These are phyloP conservation scores for Pogostemon cablin DNA, from an alignment of 257 asterid genomes.

Conservation along the genomic window DNA sequence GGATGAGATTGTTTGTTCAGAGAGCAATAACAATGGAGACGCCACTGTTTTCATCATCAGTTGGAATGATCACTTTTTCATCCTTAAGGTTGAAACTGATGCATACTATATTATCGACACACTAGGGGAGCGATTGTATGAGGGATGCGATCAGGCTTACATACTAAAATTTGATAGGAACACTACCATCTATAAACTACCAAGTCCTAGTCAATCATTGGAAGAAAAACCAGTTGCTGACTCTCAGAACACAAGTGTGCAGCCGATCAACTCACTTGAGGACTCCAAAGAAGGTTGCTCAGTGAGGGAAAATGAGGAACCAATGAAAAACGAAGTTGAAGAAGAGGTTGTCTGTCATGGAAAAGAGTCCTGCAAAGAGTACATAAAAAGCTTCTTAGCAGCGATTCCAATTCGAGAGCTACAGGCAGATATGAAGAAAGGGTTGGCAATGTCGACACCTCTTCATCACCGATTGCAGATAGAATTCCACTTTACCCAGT, in stretches of 20 bases:
- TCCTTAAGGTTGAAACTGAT: constrained; percentile 73
- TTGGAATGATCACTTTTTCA: constrained; percentile 96
- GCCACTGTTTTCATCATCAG: constrained; percentile 78
- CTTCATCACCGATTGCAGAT: constrained; percentile 92
- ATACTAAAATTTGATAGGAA: constrained; percentile 73
- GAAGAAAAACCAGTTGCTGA: constrained; percentile 51
- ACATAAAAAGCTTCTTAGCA: constrained; percentile 87
- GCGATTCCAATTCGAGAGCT: constrained; percentile 94
- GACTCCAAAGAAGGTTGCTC: constrained; percentile 31
- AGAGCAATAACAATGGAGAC: constrained; percentile 36
- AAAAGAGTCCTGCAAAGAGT: constrained; percentile 82
- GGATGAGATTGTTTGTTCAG: constrained; percentile 71
- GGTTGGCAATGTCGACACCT: constrained; percentile 62
- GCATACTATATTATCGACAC: constrained; percentile 91
- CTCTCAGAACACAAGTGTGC: constrained; percentile 30
- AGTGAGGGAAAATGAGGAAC: constrained; percentile 41
- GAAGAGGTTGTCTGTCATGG: constrained; percentile 70
- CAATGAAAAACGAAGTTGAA: constrained; percentile 43
- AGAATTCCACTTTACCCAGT: constrained; percentile 77
- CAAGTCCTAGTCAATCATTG: constrained; percentile 37
- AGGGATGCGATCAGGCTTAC: constrained; percentile 94
- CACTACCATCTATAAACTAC: constrained; percentile 57
- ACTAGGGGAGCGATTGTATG: constrained; percentile 85
- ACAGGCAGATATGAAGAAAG: constrained; percentile 80
- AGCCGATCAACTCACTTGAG: constrained; percentile 30